Percentiles rank a stretch among this genome's conserved stretches.
Evolutionary conservation across 2,329 filamentous ascomycete genomes (phyloP).

Genomic region (Ceratocystis cacaofunesta): DNA sequence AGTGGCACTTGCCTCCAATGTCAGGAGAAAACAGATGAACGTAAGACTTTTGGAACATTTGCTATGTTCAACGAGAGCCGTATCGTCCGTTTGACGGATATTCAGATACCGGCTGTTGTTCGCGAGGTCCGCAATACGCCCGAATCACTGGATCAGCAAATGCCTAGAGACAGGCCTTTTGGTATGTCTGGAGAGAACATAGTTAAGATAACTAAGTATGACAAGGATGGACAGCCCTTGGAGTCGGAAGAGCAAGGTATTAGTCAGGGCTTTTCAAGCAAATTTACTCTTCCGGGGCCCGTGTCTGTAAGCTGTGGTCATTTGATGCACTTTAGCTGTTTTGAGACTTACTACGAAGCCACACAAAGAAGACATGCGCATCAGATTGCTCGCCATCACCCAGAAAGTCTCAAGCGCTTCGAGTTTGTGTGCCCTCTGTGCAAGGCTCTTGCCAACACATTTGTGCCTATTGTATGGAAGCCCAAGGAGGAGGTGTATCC

Average conservation of each 20-base stretch:
- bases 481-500: slow-evolving; percentile 27
- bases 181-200: slow-evolving; percentile 82
- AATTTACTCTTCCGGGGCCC: slow-evolving; percentile 53
- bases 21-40: slow-evolving; percentile 88
- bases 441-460: slow-evolving; percentile 89
- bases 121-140: slow-evolving; percentile 69
- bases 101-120: slow-evolving; percentile 68
- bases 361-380: slow-evolving; percentile 72
- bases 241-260: slow-evolving; percentile 64
- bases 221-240: slow-evolving; percentile 55
- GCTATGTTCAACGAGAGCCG: slow-evolving; percentile 74
- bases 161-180: slow-evolving; percentile 72
- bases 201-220: slow-evolving; percentile 59
- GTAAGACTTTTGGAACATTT: slow-evolving; percentile 81
- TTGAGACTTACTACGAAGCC: slow-evolving; percentile 78
- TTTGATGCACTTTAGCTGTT: slow-evolving; percentile 96
- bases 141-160: slow-evolving; percentile 67
- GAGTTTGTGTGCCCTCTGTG: slow-evolving; percentile 96
- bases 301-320: slow-evolving; percentile 88
- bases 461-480: slow-evolving; percentile 91
- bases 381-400: slow-evolving; percentile 89
- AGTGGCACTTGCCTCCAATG: slow-evolving; percentile 88
- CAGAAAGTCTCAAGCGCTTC: slow-evolving; percentile 60
- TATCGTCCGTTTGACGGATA: slow-evolving; percentile 73
- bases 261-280: slow-evolving; percentile 72